Conservation (phyloP, 192 early-diverging fungal genomes). For the Coemansia sp. region DNA sequence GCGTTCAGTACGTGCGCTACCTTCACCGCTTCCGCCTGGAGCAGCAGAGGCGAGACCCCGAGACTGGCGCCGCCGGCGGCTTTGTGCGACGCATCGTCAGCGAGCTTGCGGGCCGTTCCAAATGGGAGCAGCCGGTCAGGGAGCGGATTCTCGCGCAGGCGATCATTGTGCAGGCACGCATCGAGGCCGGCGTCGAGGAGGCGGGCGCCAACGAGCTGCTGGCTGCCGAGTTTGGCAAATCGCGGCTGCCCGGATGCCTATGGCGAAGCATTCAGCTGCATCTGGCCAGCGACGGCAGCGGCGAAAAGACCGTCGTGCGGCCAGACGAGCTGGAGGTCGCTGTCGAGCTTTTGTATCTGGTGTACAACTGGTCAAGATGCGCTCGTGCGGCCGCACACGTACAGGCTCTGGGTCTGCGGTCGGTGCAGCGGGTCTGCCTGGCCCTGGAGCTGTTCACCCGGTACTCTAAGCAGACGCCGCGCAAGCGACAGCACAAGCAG, state of each 20-base stretch:
- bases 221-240: slow-evolving; percentile 23
- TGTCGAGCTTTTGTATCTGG: slow-evolving; percentile 40
- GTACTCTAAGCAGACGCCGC: slow-evolving; percentile 20
- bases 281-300: not conserved
- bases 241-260: slow-evolving; percentile 17
- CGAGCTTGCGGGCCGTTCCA: slow-evolving; percentile 3
- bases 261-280: slow-evolving; percentile 15
- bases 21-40: slow-evolving; percentile 24
- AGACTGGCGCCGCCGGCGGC: not conserved
- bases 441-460: slow-evolving; percentile 35
- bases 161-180: slow-evolving; percentile 29
- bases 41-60: not conserved
- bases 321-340: slow-evolving; percentile 43
- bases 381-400: not conserved
- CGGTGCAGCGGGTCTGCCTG: slow-evolving; percentile 24
- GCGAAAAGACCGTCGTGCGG: not conserved
- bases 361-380: slow-evolving; percentile 18
- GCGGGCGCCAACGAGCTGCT: slow-evolving; percentile 1
- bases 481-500: not conserved
- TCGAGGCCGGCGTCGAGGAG: slow-evolving; percentile 10
- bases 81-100: not conserved
- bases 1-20: slow-evolving; percentile 39
- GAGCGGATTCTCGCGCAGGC: slow-evolving; percentile 39
- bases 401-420: slow-evolving; percentile 7
- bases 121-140: slow-evolving; percentile 17